Evolutionary conservation across 208 protist genomes (phyloP).

Genomic region (Leishmania tarentolae): DNA sequence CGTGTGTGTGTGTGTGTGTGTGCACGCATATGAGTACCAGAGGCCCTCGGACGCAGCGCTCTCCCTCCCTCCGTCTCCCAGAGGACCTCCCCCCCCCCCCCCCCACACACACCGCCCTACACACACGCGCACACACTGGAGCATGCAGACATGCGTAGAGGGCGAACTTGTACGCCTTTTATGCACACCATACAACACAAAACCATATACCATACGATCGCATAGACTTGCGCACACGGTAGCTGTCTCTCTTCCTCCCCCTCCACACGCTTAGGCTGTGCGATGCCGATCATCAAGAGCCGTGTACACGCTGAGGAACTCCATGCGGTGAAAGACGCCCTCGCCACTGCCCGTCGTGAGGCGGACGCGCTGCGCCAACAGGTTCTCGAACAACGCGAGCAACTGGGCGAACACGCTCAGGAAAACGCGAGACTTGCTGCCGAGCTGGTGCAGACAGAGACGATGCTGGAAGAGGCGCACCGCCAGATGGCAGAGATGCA

Average conservation of each 20-base stretch:
- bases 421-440: not conserved
- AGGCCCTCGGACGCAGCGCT: not conserved
- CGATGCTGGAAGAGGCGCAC: not conserved
- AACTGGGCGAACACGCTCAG: not conserved
- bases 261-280: not conserved
- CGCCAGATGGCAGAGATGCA: constrained; percentile 1
- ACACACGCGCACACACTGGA: not conserved
- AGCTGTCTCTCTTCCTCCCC: not conserved
- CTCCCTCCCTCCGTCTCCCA: not conserved
- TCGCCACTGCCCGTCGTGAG: constrained; percentile 2
- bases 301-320: constrained; percentile 21
- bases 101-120: not conserved
- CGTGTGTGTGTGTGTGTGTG: not conserved
- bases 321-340: not conserved
- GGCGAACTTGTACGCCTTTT: not conserved
- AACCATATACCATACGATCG: not conserved
- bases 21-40: not conserved
- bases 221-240: not conserved
- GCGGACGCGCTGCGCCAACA: constrained; percentile 22
- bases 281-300: constrained; percentile 17
- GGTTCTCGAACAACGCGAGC: constrained; percentile 1
- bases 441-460: constrained; percentile 8
- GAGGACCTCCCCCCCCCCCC: not conserved
- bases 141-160: not conserved
- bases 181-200: not conserved